phyloP scores from a whole-genome alignment of 2,329 filamentous ascomycete genomes.

The Talaromyces amestolkiae region DNA sequence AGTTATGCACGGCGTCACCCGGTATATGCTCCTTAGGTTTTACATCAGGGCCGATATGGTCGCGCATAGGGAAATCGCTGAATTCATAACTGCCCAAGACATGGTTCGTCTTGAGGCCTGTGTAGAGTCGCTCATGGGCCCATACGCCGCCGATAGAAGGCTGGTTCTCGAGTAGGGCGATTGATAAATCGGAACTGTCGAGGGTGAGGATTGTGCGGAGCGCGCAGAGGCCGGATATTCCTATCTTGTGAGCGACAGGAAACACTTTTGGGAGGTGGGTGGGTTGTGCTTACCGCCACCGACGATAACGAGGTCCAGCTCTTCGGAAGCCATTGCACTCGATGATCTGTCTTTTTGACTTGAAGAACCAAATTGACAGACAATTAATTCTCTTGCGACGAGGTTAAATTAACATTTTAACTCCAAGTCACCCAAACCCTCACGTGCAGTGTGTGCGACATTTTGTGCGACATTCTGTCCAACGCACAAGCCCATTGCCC shows the following conservation, averaged over 20 bases:
- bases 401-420: not conserved
- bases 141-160: conserved; percentile 62
- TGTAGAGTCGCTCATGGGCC: conserved; percentile 64
- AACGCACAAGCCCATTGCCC: not conserved
- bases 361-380: not conserved
- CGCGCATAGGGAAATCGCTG: conserved; percentile 69
- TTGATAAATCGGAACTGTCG: too few species aligned
- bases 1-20: conserved; percentile 55
- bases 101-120: conserved; percentile 71
- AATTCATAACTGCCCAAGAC: conserved; percentile 71
- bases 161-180: conserved; percentile 1
- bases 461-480: not conserved
- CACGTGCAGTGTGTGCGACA: not conserved
- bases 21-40: conserved; percentile 58
- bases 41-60: conserved; percentile 49
- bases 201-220: not conserved
- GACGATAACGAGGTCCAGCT: not conserved
- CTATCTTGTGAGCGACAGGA: not conserved
- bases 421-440: not conserved
- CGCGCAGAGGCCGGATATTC: conserved; percentile 1
- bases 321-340: not conserved
- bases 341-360: not conserved
- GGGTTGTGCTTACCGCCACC: not conserved
- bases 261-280: too few species aligned
- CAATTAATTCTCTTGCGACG: too few species aligned